Base-by-base conservation (phyloP, 306 rosid species). In the Inga leiocalycina region DNA sequence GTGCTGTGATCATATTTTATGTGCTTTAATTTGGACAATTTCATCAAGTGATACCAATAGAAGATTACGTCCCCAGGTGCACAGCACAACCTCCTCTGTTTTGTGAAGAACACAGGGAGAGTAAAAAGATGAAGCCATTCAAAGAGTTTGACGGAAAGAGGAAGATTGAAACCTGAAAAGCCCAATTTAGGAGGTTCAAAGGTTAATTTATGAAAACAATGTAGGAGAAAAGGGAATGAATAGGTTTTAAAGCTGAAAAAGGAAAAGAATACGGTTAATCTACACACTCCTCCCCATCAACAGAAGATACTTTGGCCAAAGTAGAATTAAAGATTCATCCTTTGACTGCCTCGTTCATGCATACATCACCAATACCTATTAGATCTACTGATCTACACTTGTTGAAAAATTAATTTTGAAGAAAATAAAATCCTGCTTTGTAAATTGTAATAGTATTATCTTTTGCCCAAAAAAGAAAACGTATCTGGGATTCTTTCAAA, bases 311-410 rank as follows among this genome's bases (percentile, higher is more conserved):
- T 89, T 88, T 91, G 77, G 84, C 88, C 86, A 89, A 93, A 88
- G 88, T 88, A 79, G 84, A 85, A 80, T 68, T 84, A 85, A 88
- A 90, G 83, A 78, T 84, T 65, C 87, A 86, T 71, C 79, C 89
- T 88, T 89, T 90, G 93, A 86, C 91, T 81, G 88, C 91, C 91
- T 89, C 84, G 85, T 89, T 89, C 65, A 77, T 82, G 86, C 46
- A 62, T 71, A n/a, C 59, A n/a, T 43, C 71, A 9, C 20, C 64
- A 13, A 20, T 57, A 20, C 43, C 20, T 6, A 30, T 16, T 32
- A 37, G 30, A 52, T 14, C 32, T 75, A 35, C 52, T 22, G 30
- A 52, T 14, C 32, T 75, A 35, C 52, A 2, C 15, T 16, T 5
- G 8, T 3, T 30, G 64, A 11, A 48, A 48, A 73, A 1, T 34